Evolutionary conservation across 2,329 filamentous ascomycete genomes (phyloP).

Genomic region (Rhytidhysteron rufulum): DNA sequence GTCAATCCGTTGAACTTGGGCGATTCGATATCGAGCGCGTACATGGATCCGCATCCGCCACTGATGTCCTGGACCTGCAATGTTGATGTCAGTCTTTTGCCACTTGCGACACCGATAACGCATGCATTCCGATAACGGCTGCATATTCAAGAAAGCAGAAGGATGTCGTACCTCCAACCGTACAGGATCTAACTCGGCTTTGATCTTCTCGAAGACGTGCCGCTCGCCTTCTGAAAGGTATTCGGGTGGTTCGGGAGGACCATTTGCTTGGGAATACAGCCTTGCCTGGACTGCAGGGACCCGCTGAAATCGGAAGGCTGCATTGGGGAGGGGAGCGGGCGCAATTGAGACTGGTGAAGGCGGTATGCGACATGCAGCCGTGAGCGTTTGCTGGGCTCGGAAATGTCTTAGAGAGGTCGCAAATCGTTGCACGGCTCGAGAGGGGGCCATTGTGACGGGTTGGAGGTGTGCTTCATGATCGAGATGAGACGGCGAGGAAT

Average conservation of each 20-base stretch:
- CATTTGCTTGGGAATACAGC: slow-evolving; percentile 21
- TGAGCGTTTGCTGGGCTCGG: slow-evolving; percentile 17
- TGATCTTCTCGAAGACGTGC: slow-evolving; percentile 46
- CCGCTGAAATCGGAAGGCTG: slow-evolving; percentile 1
- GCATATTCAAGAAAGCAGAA: too few species aligned
- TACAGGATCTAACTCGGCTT: slow-evolving; percentile 38
- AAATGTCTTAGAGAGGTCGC: slow-evolving; percentile 16
- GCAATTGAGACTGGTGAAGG: background rate
- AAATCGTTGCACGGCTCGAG: slow-evolving; percentile 25
- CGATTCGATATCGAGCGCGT: slow-evolving; percentile 74
- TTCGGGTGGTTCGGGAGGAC: slow-evolving; percentile 39
- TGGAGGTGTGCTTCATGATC: slow-evolving; percentile 1
- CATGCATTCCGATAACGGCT: too few species aligned
- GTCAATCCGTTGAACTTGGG: slow-evolving; percentile 65
- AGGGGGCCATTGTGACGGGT: slow-evolving; percentile 28
- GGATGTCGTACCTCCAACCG: slow-evolving; percentile 47
- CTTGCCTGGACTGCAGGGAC: slow-evolving; percentile 6
- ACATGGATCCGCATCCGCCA: slow-evolving; percentile 84
- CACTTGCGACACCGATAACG: background rate
- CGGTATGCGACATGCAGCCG: slow-evolving; percentile 10
- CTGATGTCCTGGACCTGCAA: slow-evolving; percentile 72
- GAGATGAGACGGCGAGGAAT: background rate
- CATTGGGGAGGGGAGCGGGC: background rate
- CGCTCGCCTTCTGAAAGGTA: slow-evolving; percentile 45
- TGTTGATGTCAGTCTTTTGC: background rate